Evolutionary conservation across 169 alveolate genomes (phyloP).

Genomic region (Cryptosporidium meleagridis): DNA sequence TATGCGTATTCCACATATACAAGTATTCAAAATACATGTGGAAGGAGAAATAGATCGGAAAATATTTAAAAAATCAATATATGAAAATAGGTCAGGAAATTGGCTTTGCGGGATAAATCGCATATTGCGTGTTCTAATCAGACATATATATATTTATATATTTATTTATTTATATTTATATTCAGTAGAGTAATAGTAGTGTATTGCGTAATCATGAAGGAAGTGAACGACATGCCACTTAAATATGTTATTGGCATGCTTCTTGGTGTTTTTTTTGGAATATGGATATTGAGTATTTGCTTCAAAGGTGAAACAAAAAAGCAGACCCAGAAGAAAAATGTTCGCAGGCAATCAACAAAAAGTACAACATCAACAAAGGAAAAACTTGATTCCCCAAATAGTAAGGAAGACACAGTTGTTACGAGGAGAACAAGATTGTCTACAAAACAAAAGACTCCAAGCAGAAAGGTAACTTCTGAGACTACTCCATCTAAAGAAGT

Average conservation of each 20-base stretch:
- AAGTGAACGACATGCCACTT: slow-evolving; percentile 28
- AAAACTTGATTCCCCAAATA: background rate
- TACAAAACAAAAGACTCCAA: slow-evolving; percentile 36
- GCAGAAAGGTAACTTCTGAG: slow-evolving; percentile 44
- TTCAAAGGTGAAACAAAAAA: slow-evolving; percentile 40
- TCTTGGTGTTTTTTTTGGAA: slow-evolving; percentile 20
- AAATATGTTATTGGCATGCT: slow-evolving; percentile 54
- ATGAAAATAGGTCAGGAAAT: slow-evolving; percentile 13
- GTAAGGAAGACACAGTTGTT: background rate
- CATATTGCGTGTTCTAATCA: slow-evolving; percentile 38
- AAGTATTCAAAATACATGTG: slow-evolving; percentile 37
- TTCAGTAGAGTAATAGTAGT: background rate
- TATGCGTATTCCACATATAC: slow-evolving; percentile 68
- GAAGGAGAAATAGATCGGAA: slow-evolving; percentile 64
- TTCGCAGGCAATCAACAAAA: slow-evolving; percentile 25
- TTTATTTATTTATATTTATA: no score
- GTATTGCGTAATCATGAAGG: slow-evolving; percentile 2
- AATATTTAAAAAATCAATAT: background rate
- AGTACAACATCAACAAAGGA: slow-evolving; percentile 12
- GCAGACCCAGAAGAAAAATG: slow-evolving; percentile 24
- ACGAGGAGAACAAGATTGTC: slow-evolving; percentile 49
- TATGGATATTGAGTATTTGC: slow-evolving; percentile 37
- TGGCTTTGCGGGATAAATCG: slow-evolving; percentile 51
- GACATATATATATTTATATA: background rate
- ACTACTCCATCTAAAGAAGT: background rate